phyloP scores from a whole-genome alignment of 140 eudicot species.

The Flaveria floridana region DNA sequence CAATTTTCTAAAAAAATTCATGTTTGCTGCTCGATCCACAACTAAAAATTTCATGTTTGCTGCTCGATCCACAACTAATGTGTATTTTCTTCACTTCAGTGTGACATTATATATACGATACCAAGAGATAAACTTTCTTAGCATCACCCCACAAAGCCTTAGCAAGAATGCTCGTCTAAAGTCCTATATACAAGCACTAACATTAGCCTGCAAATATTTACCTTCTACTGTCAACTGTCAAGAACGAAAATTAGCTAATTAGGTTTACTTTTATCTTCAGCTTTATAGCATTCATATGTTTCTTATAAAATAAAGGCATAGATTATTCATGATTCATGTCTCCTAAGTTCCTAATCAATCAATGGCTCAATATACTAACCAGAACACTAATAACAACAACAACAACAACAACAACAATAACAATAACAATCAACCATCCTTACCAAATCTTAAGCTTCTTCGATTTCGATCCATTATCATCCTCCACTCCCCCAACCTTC shows the following conservation, averaged over 20 bases:
- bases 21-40: background rate
- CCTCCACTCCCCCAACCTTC: slow-evolving; percentile 27
- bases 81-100: background rate
- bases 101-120: background rate
- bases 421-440: background rate
- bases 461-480: slow-evolving; percentile 27
- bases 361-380: background rate
- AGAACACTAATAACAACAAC: background rate
- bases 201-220: background rate
- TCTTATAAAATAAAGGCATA: background rate
- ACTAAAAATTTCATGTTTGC: background rate
- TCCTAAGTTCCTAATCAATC: background rate
- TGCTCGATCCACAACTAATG: too few species aligned
- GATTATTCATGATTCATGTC: too few species aligned
- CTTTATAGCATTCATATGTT: background rate
- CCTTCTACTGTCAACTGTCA: background rate
- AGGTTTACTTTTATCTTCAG: background rate
- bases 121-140: background rate
- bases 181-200: background rate
- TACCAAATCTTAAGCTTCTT: slow-evolving; percentile 84
- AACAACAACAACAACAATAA: background rate
- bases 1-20: background rate
- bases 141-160: background rate
- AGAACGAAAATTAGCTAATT: background rate
- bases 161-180: background rate